Evolutionary conservation across 495 filamentous ascomycete species (phyloP).

Genomic region (Podospora pseudocomata): DNA sequence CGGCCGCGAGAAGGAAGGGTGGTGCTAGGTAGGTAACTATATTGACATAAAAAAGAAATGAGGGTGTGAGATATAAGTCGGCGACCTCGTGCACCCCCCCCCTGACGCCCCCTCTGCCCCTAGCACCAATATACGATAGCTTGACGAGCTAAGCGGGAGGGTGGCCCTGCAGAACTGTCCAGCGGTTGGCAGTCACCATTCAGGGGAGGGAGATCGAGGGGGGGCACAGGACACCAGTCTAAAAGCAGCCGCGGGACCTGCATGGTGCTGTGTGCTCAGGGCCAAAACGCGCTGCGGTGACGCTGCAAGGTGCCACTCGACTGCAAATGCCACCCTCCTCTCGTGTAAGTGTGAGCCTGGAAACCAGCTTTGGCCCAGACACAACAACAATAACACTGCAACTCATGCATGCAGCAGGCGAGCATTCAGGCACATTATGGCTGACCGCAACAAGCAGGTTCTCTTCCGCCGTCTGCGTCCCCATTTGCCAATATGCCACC

Average conservation of each 20-base stretch:
- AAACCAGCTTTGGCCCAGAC: neutral
- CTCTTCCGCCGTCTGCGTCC: neutral
- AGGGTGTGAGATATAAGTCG: constrained; percentile 11
- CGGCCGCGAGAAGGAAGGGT: constrained; percentile 10
- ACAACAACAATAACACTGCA: neutral
- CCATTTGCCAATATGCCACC: neutral
- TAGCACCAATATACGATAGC: constrained; percentile 15
- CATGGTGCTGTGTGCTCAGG: constrained; percentile 22
- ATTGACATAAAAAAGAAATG: constrained; percentile 4
- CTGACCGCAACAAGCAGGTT: neutral
- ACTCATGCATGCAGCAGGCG: constrained; percentile 5
- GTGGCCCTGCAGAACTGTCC: neutral
- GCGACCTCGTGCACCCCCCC: constrained; percentile 16
- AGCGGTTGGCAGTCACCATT: neutral
- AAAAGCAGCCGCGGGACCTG: constrained; percentile 29
- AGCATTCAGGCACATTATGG: constrained; percentile 10
- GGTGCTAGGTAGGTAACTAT: neutral
- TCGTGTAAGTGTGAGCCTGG: neutral
- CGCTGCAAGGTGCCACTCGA: constrained; percentile 12
- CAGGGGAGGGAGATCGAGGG: neutral
- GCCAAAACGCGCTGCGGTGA: constrained; percentile 27
- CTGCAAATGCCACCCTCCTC: constrained; percentile 3
- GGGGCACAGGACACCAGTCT: constrained; percentile 1
- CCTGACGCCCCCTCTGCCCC: constrained; percentile 7
- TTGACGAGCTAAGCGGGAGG: constrained; percentile 23